Evolutionary conservation across 192 early-diverging fungal genomes (phyloP).

Genomic region (Radiomyces spectabilis): DNA sequence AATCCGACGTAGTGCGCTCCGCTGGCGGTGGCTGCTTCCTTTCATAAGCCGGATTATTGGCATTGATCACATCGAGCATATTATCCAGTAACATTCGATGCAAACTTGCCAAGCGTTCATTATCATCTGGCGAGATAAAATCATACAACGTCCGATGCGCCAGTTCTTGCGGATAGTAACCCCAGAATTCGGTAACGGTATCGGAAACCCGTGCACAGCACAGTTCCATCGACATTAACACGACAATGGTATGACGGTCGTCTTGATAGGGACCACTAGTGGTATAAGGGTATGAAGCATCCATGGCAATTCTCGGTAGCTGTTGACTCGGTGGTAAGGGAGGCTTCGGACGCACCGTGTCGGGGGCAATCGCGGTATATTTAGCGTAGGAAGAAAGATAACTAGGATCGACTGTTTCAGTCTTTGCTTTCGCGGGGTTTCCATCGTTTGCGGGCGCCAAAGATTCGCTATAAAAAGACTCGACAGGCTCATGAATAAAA

Average conservation of each 20-base stretch:
- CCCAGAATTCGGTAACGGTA: constrained; percentile 38
- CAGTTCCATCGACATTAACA: constrained; percentile 44
- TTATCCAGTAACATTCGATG: neutral
- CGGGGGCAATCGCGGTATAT: neutral
- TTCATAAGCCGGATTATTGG: too few species aligned
- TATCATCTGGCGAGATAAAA: constrained; percentile 36
- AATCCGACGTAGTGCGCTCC: constrained; percentile 19
- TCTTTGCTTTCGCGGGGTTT: neutral
- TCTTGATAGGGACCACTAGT: constrained; percentile 14
- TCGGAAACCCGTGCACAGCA: constrained; percentile 47
- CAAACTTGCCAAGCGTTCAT: neutral
- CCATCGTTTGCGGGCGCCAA: neutral
- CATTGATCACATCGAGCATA: neutral
- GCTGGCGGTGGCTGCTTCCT: constrained; percentile 4
- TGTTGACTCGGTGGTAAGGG: neutral
- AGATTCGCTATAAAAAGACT: too few species aligned
- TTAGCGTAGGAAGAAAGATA: constrained; percentile 4
- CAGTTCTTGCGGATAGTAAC: constrained; percentile 48
- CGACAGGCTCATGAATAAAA: constrained; percentile 12
- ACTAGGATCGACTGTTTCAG: neutral
- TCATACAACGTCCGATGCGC: constrained; percentile 43
- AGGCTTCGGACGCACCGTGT: neutral
- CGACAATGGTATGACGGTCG: constrained; percentile 5
- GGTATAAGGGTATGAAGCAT: neutral
- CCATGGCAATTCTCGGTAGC: too few species aligned